Evolutionary conservation across 2,329 filamentous ascomycete species (phyloP).

Genomic region (Coniella lustricola): DNA sequence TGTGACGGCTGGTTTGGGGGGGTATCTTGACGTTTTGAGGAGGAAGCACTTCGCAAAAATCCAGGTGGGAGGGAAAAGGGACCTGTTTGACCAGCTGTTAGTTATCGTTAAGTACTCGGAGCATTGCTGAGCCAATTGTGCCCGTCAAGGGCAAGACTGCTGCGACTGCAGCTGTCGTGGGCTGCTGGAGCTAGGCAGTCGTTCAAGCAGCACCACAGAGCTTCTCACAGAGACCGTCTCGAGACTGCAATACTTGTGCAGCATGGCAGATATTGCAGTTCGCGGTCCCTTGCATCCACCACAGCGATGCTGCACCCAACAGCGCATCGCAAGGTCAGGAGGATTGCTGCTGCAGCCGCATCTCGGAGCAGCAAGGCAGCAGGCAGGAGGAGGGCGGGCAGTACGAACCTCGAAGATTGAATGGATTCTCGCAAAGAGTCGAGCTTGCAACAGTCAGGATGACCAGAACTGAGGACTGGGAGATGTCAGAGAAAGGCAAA

Average conservation of each 20-base stretch:
- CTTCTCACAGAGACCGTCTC: no score
- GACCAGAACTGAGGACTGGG: conserved; percentile 4
- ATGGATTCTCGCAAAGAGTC: conserved; percentile 8
- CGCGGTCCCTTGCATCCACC: no score
- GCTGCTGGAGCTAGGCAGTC: no score
- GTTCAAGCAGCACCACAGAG: no score
- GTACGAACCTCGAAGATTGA: conserved; percentile 11
- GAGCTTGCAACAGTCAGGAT: conserved; percentile 9
- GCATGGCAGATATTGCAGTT: no score
- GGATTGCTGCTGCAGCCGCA: no score
- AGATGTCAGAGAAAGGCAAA: conserved; percentile 9
- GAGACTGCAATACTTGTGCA: no score
- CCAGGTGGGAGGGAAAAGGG: conserved; percentile 1
- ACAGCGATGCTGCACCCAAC: no score
- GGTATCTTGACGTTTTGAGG: conserved; percentile 18
- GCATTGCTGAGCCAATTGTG: no score
- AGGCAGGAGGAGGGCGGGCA: background rate
- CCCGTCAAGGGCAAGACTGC: no score
- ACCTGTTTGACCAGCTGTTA: conserved; percentile 2
- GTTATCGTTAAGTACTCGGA: background rate
- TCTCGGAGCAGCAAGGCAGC: background rate
- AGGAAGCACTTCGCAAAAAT: conserved; percentile 11
- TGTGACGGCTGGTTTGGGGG: conserved; percentile 22
- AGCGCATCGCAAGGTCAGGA: background rate
- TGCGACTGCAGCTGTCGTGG: no score